Conservation (phyloP, 768 basidiomycete species). For the Sutorius australiensis region DNA sequence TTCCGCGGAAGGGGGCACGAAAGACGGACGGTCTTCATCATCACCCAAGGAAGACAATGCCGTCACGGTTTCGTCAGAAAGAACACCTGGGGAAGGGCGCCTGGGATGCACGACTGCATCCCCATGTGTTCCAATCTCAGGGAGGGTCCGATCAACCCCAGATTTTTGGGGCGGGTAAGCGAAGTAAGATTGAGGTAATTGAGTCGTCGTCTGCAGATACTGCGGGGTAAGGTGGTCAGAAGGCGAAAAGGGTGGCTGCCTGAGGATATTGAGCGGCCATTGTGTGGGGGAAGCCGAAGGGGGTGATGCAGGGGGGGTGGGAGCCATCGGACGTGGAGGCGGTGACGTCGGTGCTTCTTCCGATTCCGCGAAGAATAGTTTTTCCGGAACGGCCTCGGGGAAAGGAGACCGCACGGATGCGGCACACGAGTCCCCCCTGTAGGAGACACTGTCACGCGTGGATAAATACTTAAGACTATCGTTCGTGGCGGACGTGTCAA, state of each 20-base stretch:
- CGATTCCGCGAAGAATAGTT: conserved; percentile 16
- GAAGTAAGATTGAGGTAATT: conserved; percentile 27
- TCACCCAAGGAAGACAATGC: conserved; percentile 13
- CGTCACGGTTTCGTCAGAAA: conserved; percentile 12
- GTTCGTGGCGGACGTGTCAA: conserved; percentile 12
- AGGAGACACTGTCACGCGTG: conserved; percentile 20
- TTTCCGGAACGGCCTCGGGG: conserved; percentile 21
- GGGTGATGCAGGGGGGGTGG: conserved; percentile 16
- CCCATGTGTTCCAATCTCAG: conserved; percentile 8
- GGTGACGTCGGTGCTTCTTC: conserved; percentile 19
- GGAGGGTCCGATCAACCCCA: conserved; percentile 28
- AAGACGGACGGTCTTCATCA: conserved; percentile 10
- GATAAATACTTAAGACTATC: conserved; percentile 11
- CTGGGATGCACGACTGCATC: conserved; percentile 17
- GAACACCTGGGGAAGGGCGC: conserved; percentile 15
- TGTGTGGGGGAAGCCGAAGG: conserved; percentile 10
- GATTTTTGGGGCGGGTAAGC: conserved; percentile 21
- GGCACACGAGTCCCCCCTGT: conserved; percentile 10
- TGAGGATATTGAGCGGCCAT: conserved; percentile 13
- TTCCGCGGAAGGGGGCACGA: conserved; percentile 21
- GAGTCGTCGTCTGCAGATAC: conserved; percentile 20
- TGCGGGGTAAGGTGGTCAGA: conserved; percentile 22
- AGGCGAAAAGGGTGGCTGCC: conserved; percentile 15
- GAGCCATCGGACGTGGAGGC: conserved; percentile 18
- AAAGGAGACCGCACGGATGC: conserved; percentile 14